These are phyloP conservation scores for Taphrina sp. DNA, from an alignment of 1,139 yeast species.

Conservation along the genomic window DNA sequence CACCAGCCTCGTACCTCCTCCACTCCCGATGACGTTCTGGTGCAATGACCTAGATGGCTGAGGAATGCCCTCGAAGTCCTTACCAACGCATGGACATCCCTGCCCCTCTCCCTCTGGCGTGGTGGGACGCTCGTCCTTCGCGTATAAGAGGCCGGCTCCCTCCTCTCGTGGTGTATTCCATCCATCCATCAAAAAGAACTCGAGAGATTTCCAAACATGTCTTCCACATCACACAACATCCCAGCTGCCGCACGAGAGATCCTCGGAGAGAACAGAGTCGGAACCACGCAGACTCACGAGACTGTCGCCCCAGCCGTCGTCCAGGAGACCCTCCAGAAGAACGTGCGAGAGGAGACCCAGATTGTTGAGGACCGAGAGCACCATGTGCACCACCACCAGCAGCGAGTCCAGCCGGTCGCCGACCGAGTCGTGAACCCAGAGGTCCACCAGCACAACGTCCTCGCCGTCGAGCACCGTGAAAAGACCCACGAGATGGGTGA, in stretches of 20 bases:
- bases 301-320: slow-evolving; percentile 30
- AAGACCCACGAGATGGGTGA: slow-evolving; percentile 27
- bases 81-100: background rate
- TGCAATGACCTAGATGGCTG: slow-evolving; percentile 25
- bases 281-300: slow-evolving; percentile 33
- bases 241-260: slow-evolving; percentile 22
- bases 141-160: slow-evolving; percentile 15
- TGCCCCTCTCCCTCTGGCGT: background rate
- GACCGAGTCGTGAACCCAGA: slow-evolving; percentile 24
- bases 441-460: slow-evolving; percentile 23
- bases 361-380: slow-evolving; percentile 30
- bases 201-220: too few relatives aligned
- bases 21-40: slow-evolving; percentile 1
- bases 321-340: slow-evolving; percentile 26
- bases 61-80: background rate
- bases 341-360: slow-evolving; percentile 24
- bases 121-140: slow-evolving; percentile 4
- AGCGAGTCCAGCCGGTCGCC: slow-evolving; percentile 33
- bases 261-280: slow-evolving; percentile 23
- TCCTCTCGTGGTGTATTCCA: background rate
- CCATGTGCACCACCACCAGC: slow-evolving; percentile 34
- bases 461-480: slow-evolving; percentile 27
- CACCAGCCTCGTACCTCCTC: slow-evolving; percentile 16
- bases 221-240: slow-evolving; percentile 1
- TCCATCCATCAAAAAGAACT: background rate